Conservation (phyloP, 75 land plant genomes). For the Sequoiadendron giganteum region DNA sequence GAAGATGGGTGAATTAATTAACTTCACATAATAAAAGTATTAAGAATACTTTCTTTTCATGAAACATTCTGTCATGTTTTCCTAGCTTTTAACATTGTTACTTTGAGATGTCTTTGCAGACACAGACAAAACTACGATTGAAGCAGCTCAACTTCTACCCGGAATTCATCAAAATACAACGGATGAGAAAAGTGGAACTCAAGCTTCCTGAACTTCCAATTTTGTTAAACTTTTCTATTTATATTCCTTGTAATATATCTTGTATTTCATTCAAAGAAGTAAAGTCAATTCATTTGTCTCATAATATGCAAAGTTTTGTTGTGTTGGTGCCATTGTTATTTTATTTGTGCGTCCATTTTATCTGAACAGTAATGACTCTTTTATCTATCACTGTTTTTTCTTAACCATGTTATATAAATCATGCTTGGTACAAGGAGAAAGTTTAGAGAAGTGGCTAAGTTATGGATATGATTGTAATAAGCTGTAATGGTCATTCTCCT, state of each 20-base stretch:
- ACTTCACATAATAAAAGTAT: not conserved
- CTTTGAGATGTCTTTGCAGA: not conserved
- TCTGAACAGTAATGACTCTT: not conserved
- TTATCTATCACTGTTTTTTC: not conserved
- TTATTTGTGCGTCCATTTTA: not conserved
- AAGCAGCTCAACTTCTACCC: slow-evolving; percentile 2
- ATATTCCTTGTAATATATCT: slow-evolving; percentile 2
- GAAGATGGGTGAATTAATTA: too few relatives aligned
- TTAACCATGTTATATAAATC: not conserved
- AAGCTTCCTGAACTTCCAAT: slow-evolving; percentile 1
- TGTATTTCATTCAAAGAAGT: not conserved
- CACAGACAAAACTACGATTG: not conserved
- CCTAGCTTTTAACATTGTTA: not conserved
- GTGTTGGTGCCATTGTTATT: not conserved
- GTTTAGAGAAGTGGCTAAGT: not conserved
- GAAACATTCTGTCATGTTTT: not conserved
- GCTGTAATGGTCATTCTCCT: not conserved
- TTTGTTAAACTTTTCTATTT: not conserved
- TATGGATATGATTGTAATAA: not conserved
- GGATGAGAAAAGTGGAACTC: not conserved
- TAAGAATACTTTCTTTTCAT: not conserved
- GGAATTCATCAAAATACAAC: not conserved
- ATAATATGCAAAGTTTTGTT: slow-evolving; percentile 8
- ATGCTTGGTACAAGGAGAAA: too few relatives aligned
- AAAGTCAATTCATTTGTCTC: not conserved